Percentiles rank a stretch among this genome's conserved stretches.
These are phyloP conservation scores for Citrullus mucosospermus DNA, from an alignment of 306 rosid genomes.

Conservation along the genomic window DNA sequence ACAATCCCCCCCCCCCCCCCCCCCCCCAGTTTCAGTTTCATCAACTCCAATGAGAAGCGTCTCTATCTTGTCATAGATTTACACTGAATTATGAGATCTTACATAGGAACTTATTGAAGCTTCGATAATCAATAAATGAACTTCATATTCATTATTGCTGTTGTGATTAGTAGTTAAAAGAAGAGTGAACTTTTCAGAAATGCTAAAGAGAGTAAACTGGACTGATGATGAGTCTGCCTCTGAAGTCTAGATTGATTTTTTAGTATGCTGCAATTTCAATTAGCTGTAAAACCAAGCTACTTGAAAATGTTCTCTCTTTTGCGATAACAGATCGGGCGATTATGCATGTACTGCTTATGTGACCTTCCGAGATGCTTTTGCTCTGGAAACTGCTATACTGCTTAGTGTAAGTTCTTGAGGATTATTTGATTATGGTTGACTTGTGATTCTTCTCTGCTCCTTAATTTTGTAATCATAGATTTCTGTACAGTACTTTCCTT, in stretches of 20 bases:
- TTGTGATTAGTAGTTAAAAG: background rate
- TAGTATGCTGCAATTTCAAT: background rate
- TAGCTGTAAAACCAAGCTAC: background rate
- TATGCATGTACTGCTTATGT: slow-evolving; percentile 60
- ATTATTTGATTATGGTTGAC: background rate
- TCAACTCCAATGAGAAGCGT: background rate
- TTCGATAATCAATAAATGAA: background rate
- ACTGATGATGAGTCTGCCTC: background rate
- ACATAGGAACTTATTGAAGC: background rate
- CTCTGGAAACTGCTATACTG: slow-evolving; percentile 76
- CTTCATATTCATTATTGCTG: background rate
- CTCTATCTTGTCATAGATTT: background rate
- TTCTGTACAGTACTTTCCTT: background rate
- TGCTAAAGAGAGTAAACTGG: background rate
- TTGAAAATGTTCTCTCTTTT: background rate
- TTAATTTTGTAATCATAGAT: background rate
- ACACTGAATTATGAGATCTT: background rate
- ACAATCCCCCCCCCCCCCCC: background rate
- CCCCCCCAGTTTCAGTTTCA: background rate
- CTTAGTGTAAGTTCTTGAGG: slow-evolving; percentile 48
- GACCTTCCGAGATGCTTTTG: slow-evolving; percentile 77
- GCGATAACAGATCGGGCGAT: slow-evolving; percentile 44
- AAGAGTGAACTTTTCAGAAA: background rate
- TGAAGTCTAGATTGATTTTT: background rate
- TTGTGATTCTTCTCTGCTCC: background rate